A percentile compares a stretch with the other conserved stretches of the same genome.
Conservation (phyloP, 2,329 filamentous ascomycete genomes). For the Geosmithia flava region DNA sequence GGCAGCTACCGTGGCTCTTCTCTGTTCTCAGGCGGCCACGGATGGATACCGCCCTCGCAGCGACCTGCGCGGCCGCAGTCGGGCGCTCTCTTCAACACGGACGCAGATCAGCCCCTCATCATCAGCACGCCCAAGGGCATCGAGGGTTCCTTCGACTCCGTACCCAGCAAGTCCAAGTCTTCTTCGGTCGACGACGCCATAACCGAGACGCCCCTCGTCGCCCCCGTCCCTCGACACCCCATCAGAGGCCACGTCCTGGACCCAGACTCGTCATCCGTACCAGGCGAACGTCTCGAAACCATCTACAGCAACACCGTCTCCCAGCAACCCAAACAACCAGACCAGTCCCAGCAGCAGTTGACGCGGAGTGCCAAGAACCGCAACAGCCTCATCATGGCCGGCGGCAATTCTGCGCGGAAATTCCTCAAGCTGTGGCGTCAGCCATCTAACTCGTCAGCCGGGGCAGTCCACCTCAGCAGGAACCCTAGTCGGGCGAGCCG, state of each 20-base stretch:
- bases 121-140: conserved; percentile 48
- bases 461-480: conserved; percentile 23
- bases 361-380: neutral
- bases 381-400: neutral
- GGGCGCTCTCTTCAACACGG: conserved; percentile 8
- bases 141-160: conserved; percentile 34
- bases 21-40: neutral
- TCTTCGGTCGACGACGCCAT: conserved; percentile 14
- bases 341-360: neutral
- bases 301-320: conserved; percentile 27
- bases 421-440: conserved; percentile 21
- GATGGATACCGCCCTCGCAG: neutral
- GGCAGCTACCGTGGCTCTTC: conserved; percentile 21
- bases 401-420: conserved; percentile 4
- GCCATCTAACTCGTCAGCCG: conserved; percentile 14
- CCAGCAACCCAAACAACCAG: neutral
- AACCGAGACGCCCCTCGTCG: conserved; percentile 33
- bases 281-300: conserved; percentile 41
- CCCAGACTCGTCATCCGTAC: conserved; percentile 24
- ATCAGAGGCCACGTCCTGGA: conserved; percentile 20
- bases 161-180: conserved; percentile 21
- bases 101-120: conserved; percentile 41
- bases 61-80: neutral
- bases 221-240: conserved; percentile 40
- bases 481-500: conserved; percentile 43